Conservation (phyloP, 495 filamentous ascomycete species). For the Rhypophila decipiens region DNA sequence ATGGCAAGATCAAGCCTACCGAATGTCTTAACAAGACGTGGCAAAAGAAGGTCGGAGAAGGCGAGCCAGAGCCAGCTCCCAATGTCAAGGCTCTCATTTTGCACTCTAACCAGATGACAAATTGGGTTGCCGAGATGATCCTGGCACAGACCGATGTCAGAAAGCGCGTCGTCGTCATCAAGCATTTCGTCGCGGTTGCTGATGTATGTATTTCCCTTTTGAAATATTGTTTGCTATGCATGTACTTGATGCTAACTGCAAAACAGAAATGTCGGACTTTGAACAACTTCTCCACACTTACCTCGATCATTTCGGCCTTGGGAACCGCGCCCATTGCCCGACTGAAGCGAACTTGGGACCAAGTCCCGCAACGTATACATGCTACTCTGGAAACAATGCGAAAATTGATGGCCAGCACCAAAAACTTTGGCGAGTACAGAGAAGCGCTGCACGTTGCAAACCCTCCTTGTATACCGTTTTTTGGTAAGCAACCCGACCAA, state of each 20-base stretch:
- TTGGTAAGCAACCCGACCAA: constrained; percentile 56
- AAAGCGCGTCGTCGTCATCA: constrained; percentile 94
- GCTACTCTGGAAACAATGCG: constrained; percentile 82
- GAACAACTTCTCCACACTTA: constrained; percentile 96
- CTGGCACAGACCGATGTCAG: constrained; percentile 87
- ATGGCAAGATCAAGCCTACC: constrained; percentile 89
- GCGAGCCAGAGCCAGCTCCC: constrained; percentile 80
- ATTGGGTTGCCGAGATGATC: constrained; percentile 99
- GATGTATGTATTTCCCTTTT: constrained; percentile 56
- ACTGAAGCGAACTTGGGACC: constrained; percentile 88
- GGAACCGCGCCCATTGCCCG: constrained; percentile 92
- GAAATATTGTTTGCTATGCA: background rate
- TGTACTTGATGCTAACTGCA: constrained; percentile 16
- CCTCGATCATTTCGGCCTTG: constrained; percentile 96
- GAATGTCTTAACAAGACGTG: constrained; percentile 98
- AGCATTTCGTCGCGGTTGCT: constrained; percentile 93
- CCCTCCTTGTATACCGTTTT: constrained; percentile 96
- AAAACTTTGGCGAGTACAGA: constrained; percentile 96
- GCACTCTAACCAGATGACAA: constrained; percentile 96
- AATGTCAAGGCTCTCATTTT: constrained; percentile 96
- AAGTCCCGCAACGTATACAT: constrained; percentile 78
- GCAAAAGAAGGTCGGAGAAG: constrained; percentile 83
- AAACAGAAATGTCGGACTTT: constrained; percentile 80
- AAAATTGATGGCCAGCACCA: constrained; percentile 90
- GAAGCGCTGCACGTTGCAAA: constrained; percentile 88